Evolutionary conservation across 2,329 filamentous ascomycete genomes (phyloP).

Genomic region (Xenosphaeropsis pyriputrescens): DNA sequence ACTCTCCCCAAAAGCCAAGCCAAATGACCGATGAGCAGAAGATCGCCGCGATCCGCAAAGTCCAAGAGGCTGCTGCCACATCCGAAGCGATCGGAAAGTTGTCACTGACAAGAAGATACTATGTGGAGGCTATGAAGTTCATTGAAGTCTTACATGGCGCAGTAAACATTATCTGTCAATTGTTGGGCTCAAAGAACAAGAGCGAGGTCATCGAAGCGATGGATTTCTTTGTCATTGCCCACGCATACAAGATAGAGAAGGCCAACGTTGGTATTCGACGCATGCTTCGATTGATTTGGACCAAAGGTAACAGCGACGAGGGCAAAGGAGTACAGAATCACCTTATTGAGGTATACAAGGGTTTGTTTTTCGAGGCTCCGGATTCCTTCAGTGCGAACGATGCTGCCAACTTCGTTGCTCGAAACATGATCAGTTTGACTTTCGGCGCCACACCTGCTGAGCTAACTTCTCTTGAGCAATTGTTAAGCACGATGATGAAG

Average conservation of each 20-base stretch:
- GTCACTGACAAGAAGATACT: constrained; percentile 78
- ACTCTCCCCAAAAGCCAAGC: constrained; percentile 45
- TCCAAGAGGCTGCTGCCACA: constrained; percentile 74
- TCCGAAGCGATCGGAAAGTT: constrained; percentile 80
- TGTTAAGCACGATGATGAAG: constrained; percentile 96
- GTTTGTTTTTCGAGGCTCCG: constrained; percentile 90
- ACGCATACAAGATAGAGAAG: constrained; percentile 91
- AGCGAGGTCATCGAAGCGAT: constrained; percentile 98
- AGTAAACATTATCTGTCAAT: constrained; percentile 67
- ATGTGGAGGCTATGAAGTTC: constrained; percentile 84
- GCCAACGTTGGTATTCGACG: constrained; percentile 84
- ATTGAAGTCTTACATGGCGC: constrained; percentile 82
- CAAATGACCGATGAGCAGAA: constrained; percentile 68
- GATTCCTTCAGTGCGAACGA: constrained; percentile 79
- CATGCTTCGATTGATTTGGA: constrained; percentile 97
- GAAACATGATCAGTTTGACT: constrained; percentile 98
- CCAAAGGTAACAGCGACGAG: constrained; percentile 97
- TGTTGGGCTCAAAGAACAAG: constrained; percentile 91
- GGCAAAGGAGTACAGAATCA: constrained; percentile 96
- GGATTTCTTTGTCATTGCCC: constrained; percentile 91
- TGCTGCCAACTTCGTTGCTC: constrained; percentile 84
- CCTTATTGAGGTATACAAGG: constrained; percentile 91
- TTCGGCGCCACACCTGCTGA: constrained; percentile 93
- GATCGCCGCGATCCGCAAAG: constrained; percentile 58
- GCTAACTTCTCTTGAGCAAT: constrained; percentile 85